Conservation (phyloP, 2,329 filamentous ascomycete genomes). For the Ophiocordyceps australis region DNA sequence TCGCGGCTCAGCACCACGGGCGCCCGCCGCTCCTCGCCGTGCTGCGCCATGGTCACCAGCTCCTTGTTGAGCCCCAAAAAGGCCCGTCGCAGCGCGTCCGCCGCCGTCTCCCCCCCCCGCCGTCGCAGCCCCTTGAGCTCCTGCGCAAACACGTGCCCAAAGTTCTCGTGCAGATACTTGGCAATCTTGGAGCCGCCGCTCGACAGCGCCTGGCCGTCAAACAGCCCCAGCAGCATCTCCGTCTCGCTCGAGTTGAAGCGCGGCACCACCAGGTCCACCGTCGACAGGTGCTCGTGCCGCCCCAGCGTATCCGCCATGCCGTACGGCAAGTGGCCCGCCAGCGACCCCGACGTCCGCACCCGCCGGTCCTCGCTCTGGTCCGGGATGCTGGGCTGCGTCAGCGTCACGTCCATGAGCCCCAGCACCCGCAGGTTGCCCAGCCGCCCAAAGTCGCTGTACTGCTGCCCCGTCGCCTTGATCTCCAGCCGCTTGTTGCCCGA, state of each 20-base stretch:
- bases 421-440: slow-evolving; percentile 71
- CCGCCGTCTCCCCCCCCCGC: slow-evolving; percentile 52
- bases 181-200: slow-evolving; percentile 88
- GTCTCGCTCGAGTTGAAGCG: slow-evolving; percentile 79
- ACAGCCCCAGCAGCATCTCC: slow-evolving; percentile 83
- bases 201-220: slow-evolving; percentile 81
- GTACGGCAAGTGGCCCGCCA: slow-evolving; percentile 80
- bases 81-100: slow-evolving; percentile 68
- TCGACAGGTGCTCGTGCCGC: slow-evolving; percentile 84
- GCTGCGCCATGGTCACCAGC: slow-evolving; percentile 67
- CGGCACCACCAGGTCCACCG: slow-evolving; percentile 87
- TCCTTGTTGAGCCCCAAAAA: slow-evolving; percentile 91
- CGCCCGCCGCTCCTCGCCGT: slow-evolving; percentile 56
- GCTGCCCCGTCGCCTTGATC: slow-evolving; percentile 55
- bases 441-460: slow-evolving; percentile 74
- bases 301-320: slow-evolving; percentile 96
- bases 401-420: slow-evolving; percentile 93
- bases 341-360: slow-evolving; percentile 89
- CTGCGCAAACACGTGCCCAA: slow-evolving; percentile 64
- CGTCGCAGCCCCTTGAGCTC: slow-evolving; percentile 61
- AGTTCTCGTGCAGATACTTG: slow-evolving; percentile 93
- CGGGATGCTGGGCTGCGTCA: slow-evolving; percentile 82
- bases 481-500: slow-evolving; percentile 94
- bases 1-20: slow-evolving; percentile 71
- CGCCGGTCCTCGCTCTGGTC: slow-evolving; percentile 90